Conservation (phyloP, 2,329 filamentous ascomycete species). For the Parascedosporium putredinis region DNA sequence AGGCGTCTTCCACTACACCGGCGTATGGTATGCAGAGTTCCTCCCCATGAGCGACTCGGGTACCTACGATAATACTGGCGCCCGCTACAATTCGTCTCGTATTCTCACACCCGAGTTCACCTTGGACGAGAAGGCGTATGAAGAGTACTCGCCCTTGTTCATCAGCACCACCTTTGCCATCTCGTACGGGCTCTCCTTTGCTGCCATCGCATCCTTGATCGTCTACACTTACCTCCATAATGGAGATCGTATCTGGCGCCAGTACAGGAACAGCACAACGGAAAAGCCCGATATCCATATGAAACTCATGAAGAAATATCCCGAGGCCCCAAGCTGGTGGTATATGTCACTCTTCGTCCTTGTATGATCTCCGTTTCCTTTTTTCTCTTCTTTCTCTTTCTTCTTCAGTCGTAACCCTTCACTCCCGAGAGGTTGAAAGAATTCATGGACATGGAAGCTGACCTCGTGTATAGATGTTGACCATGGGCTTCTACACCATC, state of each 20-base stretch:
- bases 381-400: not conserved
- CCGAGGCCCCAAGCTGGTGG: constrained; percentile 55
- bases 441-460: too few relatives aligned
- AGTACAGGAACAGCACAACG: constrained; percentile 46
- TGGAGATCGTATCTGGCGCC: constrained; percentile 53
- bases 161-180: constrained; percentile 63
- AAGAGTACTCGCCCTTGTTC: constrained; percentile 57
- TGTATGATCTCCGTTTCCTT: constrained; percentile 22
- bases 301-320: constrained; percentile 53
- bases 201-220: constrained; percentile 58
- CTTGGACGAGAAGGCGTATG: constrained; percentile 53
- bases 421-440: too few relatives aligned
- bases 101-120: constrained; percentile 53
- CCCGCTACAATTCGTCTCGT: constrained; percentile 50
- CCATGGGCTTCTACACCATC: constrained; percentile 42
- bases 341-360: constrained; percentile 46
- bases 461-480: constrained; percentile 36
- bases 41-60: constrained; percentile 59
- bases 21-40: constrained; percentile 53
- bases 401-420: not conserved
- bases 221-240: constrained; percentile 59
- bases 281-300: constrained; percentile 56
- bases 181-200: constrained; percentile 62
- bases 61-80: constrained; percentile 62
- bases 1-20: constrained; percentile 52